phyloP scores from a whole-genome alignment of 2,329 filamentous ascomycete genomes.

The Pyricularia pennisetigena region DNA sequence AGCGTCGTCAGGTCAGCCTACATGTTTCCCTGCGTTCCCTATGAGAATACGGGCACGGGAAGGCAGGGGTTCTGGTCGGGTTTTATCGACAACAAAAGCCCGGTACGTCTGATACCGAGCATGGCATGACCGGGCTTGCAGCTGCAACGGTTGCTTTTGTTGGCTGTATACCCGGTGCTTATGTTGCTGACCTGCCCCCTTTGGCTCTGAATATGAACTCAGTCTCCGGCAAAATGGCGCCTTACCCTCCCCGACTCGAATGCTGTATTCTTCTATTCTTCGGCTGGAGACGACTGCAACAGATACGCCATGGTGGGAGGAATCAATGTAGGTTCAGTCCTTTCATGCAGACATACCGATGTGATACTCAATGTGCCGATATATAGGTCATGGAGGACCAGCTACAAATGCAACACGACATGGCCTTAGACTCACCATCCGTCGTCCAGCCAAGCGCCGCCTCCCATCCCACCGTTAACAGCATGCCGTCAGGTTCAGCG shows the following conservation, averaged over 20 bases:
- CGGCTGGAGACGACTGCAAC: conserved; percentile 20
- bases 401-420: conserved; percentile 4
- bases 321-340: conserved; percentile 21
- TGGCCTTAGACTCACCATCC: conserved; percentile 4
- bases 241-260: conserved; percentile 28
- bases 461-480: not conserved
- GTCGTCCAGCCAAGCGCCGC: conserved; percentile 2
- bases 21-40: conserved; percentile 35
- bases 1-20: conserved; percentile 39
- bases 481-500: not conserved
- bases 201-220: not conserved
- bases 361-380: not conserved
- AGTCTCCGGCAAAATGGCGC: conserved; percentile 25
- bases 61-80: conserved; percentile 5
- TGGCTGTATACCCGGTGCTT: no score
- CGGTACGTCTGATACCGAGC: not conserved
- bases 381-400: not conserved
- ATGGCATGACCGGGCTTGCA: not conserved
- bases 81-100: conserved; percentile 4
- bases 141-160: no score
- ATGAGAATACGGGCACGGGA: not conserved
- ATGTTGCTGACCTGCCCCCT: not conserved
- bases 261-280: conserved; percentile 36
- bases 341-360: not conserved
- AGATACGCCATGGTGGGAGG: conserved; percentile 33